A percentile compares a stretch with the other conserved stretches of the same genome.
Conservation (phyloP, 495 filamentous ascomycete genomes). For the Penicillium herquei region DNA sequence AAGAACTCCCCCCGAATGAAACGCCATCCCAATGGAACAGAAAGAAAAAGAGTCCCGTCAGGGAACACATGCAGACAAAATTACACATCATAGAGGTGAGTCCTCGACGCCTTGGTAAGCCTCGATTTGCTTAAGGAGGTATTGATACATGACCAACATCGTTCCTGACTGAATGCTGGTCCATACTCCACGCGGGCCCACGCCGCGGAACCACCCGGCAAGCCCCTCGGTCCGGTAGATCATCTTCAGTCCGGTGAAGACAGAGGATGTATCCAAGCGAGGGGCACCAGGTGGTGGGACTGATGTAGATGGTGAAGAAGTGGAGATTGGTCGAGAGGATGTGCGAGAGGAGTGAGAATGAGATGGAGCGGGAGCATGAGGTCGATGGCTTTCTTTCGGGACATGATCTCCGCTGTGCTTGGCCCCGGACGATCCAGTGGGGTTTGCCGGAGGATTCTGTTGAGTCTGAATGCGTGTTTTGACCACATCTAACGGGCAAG, state of each 20-base stretch:
- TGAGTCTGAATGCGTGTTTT: constrained; percentile 98
- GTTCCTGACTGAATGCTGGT: constrained; percentile 95
- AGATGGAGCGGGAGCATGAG: constrained; percentile 24
- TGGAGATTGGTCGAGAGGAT: constrained; percentile 69
- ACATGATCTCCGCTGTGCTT: constrained; percentile 28
- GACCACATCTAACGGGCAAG: constrained; percentile 94
- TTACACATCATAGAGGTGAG: constrained; percentile 22
- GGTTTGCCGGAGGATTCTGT: constrained; percentile 51
- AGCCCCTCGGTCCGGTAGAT: constrained; percentile 89
- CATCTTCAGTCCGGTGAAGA: constrained; percentile 77
- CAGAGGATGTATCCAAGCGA: constrained; percentile 81
- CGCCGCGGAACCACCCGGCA: constrained; percentile 89
- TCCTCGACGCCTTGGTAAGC: constrained; percentile 34
- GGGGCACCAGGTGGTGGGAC: constrained; percentile 70
- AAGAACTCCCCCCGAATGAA: constrained; percentile 11
- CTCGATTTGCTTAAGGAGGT: constrained; percentile 74
- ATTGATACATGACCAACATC: constrained; percentile 96
- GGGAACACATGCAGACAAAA: constrained; percentile 16
- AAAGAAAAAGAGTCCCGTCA: not conserved
- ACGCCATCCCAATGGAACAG: constrained; percentile 31
- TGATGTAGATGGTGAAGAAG: constrained; percentile 77
- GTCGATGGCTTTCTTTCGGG: constrained; percentile 38
- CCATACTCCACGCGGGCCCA: constrained; percentile 93
- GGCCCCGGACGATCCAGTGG: constrained; percentile 15
- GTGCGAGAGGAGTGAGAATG: constrained; percentile 30